Evolutionary conservation across 2,329 filamentous ascomycete species (phyloP).

Genomic region (Xylaria sp.): DNA sequence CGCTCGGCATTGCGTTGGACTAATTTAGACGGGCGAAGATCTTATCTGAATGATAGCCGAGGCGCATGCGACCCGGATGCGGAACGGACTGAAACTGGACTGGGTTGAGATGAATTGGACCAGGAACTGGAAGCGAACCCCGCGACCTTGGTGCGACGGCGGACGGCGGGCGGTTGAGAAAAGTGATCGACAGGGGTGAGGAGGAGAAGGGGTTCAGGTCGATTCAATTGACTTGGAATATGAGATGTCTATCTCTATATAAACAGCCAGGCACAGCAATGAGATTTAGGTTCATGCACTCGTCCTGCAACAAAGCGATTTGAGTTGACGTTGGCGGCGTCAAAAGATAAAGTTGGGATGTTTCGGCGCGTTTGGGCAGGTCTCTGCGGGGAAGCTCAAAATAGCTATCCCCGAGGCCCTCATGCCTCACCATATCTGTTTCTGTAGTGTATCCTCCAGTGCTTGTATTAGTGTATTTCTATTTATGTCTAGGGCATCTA

Average conservation of each 20-base stretch:
- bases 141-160: conserved; percentile 18
- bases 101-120: conserved; percentile 13
- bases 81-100: not conserved
- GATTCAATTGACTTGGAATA: conserved; percentile 4
- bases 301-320: conserved; percentile 4
- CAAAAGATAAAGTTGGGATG: conserved; percentile 12
- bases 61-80: conserved; percentile 14
- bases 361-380: conserved; percentile 11
- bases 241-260: conserved; percentile 14
- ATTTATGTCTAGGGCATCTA: not conserved
- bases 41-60: conserved; percentile 10
- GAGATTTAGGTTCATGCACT: conserved; percentile 1
- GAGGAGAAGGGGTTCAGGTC: not conserved
- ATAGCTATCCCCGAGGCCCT: conserved; percentile 35
- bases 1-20: conserved; percentile 42
- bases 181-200: conserved; percentile 35
- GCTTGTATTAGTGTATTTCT: not conserved
- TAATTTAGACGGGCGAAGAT: conserved; percentile 4
- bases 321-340: conserved; percentile 8
- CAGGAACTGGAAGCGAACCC: conserved; percentile 16
- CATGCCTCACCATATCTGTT: not conserved
- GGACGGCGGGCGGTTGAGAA: not conserved
- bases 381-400: conserved; percentile 38
- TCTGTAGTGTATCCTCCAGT: not conserved
- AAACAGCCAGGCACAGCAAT: not conserved